These are phyloP conservation scores for Boletellus ananas DNA, from an alignment of 768 basidiomycete species.

Conservation along the genomic window DNA sequence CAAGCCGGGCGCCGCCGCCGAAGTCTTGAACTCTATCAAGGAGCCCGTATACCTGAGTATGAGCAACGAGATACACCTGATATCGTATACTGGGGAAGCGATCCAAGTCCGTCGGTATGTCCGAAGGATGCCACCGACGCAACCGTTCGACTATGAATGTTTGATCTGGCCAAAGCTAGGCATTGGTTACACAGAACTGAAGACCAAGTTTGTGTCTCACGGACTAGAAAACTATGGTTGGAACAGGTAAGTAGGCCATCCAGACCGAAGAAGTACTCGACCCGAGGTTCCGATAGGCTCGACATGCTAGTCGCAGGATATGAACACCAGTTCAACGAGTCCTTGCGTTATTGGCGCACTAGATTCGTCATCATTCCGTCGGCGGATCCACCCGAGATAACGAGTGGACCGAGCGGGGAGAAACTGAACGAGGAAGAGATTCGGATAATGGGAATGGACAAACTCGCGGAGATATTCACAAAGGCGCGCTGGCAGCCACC, in stretches of 20 bases:
- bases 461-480: constrained; percentile 84
- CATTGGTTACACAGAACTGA: constrained; percentile 78
- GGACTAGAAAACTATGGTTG: constrained; percentile 82
- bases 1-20: constrained; percentile 61
- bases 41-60: constrained; percentile 89
- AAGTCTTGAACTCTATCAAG: constrained; percentile 53
- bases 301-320: constrained; percentile 86
- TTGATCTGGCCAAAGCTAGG: constrained; percentile 93
- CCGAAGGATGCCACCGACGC: constrained; percentile 60
- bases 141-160: constrained; percentile 76
- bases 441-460: constrained; percentile 84
- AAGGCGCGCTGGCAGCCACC: constrained; percentile 76
- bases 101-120: constrained; percentile 88
- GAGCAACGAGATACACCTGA: constrained; percentile 91
- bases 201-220: constrained; percentile 70
- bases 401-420: constrained; percentile 63
- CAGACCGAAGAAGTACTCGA: background rate
- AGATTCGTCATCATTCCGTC: constrained; percentile 92
- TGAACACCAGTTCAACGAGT: constrained; percentile 75
- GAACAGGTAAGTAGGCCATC: constrained; percentile 59
- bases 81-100: constrained; percentile 86
- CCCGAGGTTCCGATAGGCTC: constrained; percentile 42
- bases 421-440: constrained; percentile 82
- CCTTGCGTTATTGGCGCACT: constrained; percentile 90
- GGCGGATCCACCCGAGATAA: constrained; percentile 56